Conservation (phyloP, 352 stramenopile species). For the Pythium diclinum region DNA sequence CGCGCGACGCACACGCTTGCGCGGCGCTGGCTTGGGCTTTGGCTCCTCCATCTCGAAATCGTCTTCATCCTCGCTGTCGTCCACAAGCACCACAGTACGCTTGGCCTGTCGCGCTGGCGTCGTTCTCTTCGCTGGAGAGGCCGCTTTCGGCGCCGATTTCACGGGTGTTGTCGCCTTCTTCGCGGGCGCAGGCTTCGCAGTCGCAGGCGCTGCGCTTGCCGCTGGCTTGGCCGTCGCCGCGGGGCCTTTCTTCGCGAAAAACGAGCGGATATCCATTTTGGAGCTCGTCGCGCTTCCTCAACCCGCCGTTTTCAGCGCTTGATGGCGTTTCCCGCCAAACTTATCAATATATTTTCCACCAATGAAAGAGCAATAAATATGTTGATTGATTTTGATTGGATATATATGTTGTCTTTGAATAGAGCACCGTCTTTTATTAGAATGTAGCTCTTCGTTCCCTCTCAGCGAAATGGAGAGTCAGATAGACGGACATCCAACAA, state of each 20-base stretch:
- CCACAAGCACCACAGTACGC: conserved; percentile 45
- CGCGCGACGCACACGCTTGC: conserved; percentile 37
- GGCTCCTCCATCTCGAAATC: conserved; percentile 18
- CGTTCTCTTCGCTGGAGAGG: conserved; percentile 25
- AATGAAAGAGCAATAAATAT: not conserved
- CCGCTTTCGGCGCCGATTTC: conserved; percentile 20
- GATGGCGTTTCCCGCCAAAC: conserved; percentile 29
- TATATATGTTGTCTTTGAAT: not conserved
- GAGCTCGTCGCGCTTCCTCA: not conserved
- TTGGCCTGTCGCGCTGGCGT: conserved; percentile 37
- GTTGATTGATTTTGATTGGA: not conserved
- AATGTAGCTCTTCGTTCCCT: not conserved
- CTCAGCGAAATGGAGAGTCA: not conserved
- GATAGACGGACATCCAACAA: not conserved
- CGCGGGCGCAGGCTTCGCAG: conserved; percentile 11
- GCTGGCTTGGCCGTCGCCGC: conserved; percentile 8
- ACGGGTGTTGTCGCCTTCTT: conserved; percentile 21
- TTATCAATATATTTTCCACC: conserved; percentile 6
- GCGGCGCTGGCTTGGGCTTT: conserved; percentile 23
- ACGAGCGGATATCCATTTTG: conserved; percentile 82
- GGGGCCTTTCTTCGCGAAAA: conserved; percentile 63
- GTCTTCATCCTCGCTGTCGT: conserved; percentile 53
- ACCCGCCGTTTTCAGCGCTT: not conserved
- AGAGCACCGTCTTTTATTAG: not conserved
- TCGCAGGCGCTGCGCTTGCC: not conserved